Conservation (phyloP, 2,329 filamentous ascomycete species). For the Lachnellula cervina region DNA sequence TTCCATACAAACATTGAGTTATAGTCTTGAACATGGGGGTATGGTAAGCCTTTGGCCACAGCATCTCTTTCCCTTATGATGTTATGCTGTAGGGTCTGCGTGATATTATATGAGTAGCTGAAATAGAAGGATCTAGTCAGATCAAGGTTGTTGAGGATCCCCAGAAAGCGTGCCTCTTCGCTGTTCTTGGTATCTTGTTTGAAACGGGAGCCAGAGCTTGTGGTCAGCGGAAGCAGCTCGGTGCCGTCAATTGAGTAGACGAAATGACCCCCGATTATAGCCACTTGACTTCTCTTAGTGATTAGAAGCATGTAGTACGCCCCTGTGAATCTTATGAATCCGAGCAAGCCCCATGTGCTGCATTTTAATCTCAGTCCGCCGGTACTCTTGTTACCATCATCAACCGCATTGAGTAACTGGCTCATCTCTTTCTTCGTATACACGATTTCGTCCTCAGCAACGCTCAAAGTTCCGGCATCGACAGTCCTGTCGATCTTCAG, state of each 20-base stretch:
- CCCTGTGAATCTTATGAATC: conserved; percentile 93
- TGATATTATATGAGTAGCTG: conserved; percentile 97
- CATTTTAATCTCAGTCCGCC: conserved; percentile 87
- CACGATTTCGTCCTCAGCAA: conserved; percentile 91
- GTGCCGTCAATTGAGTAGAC: conserved; percentile 94
- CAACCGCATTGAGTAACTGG: conserved; percentile 86
- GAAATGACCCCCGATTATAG: conserved; percentile 93
- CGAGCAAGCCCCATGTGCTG: conserved; percentile 87
- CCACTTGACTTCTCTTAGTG: conserved; percentile 92
- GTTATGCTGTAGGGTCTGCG: conserved; percentile 85
- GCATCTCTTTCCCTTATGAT: conserved; percentile 74
- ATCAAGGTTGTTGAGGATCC: conserved; percentile 87
- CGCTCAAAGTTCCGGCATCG: conserved; percentile 70
- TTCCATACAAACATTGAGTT: conserved; percentile 99
- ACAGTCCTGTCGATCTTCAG: conserved; percentile 91
- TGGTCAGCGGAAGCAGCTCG: conserved; percentile 82
- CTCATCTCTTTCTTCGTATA: conserved; percentile 92
- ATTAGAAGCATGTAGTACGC: conserved; percentile 96
- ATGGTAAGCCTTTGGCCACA: conserved; percentile 58
- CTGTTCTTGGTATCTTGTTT: conserved; percentile 74
- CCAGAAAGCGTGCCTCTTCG: conserved; percentile 84
- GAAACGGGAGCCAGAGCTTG: conserved; percentile 59
- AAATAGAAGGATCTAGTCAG: conserved; percentile 93
- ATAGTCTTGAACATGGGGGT: conserved; percentile 58
- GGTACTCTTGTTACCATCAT: conserved; percentile 87